Percentiles rank a stretch among this genome's conserved stretches.
Conservation (phyloP, 2,329 filamentous ascomycete genomes). For the Epichloe brachyelytri region DNA sequence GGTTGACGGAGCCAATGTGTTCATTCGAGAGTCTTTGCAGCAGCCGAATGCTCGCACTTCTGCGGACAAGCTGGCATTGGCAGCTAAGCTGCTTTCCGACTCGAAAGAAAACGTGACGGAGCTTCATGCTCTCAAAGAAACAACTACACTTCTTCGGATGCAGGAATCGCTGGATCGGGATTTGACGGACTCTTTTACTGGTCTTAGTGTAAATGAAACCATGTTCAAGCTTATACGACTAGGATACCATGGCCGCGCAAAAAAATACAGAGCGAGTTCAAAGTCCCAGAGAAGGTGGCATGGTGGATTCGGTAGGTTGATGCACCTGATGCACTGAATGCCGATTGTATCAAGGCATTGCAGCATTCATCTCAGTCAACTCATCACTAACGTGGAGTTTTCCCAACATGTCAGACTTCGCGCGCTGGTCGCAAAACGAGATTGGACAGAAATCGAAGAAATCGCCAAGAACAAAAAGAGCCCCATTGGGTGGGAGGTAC, state of each 20-base stretch:
- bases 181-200: slow-evolving; percentile 61
- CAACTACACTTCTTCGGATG: slow-evolving; percentile 64
- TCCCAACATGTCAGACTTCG: slow-evolving; percentile 43
- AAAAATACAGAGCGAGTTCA: slow-evolving; percentile 88
- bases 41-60: slow-evolving; percentile 58
- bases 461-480: slow-evolving; percentile 66
- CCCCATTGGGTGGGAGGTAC: slow-evolving; percentile 91
- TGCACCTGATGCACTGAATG: not conserved
- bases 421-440: slow-evolving; percentile 76
- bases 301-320: slow-evolving; percentile 63
- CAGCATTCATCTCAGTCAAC: not conserved
- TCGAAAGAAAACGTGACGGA: slow-evolving; percentile 69
- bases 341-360: not conserved
- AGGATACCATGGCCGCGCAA: slow-evolving; percentile 72
- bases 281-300: slow-evolving; percentile 76
- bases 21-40: slow-evolving; percentile 69
- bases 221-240: slow-evolving; percentile 76
- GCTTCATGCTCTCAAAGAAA: slow-evolving; percentile 64
- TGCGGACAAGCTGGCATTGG: slow-evolving; percentile 78
- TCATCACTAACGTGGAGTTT: not conserved
- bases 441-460: slow-evolving; percentile 90
- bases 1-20: slow-evolving; percentile 75
- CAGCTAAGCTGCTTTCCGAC: slow-evolving; percentile 70
- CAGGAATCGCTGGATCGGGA: slow-evolving; percentile 84
- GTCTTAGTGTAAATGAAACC: slow-evolving; percentile 81